Conservation (phyloP, 2,329 filamentous ascomycete genomes). For the Fusarium begoniae region DNA sequence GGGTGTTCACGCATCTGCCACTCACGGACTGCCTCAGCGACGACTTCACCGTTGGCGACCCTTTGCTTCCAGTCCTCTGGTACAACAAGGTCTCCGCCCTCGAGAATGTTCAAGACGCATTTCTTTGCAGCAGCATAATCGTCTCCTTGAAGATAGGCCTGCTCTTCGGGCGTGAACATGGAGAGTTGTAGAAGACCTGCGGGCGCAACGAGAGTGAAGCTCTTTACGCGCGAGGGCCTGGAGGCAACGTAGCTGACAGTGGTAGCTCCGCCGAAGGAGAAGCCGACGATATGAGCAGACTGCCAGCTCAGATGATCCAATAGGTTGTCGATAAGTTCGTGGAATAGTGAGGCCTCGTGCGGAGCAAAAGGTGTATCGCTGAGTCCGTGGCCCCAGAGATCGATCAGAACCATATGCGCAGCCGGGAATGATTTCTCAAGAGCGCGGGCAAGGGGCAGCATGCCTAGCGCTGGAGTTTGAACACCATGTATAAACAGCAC, state of each 20-base stretch:
- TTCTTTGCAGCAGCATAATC: conserved; percentile 46
- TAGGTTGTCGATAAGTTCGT: conserved; percentile 51
- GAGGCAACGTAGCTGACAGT: conserved; percentile 50
- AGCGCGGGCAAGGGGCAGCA: conserved; percentile 52
- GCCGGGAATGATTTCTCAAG: conserved; percentile 49
- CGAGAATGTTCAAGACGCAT: conserved; percentile 52
- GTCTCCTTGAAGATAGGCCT: conserved; percentile 29
- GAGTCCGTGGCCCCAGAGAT: conserved; percentile 65
- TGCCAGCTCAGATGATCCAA: conserved; percentile 54
- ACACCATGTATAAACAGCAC: conserved; percentile 61
- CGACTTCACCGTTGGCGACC: conserved; percentile 53
- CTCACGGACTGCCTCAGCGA: conserved; percentile 56
- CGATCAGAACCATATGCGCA: conserved; percentile 54
- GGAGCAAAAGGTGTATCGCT: conserved; percentile 56
- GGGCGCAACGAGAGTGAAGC: conserved; percentile 56
- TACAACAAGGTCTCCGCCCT: conserved; percentile 54
- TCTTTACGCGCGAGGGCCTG: conserved; percentile 43
- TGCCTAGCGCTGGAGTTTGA: conserved; percentile 59
- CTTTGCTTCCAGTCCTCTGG: conserved; percentile 56
- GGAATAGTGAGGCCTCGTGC: conserved; percentile 55
- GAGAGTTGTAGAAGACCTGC: conserved; percentile 52
- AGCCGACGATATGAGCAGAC: conserved; percentile 57
- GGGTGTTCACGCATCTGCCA: conserved; percentile 59
- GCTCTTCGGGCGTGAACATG: conserved; percentile 42
- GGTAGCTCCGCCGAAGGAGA: conserved; percentile 58